Evolutionary conservation across 2,329 filamentous ascomycete species (phyloP).

Genomic region (Cytospora piceae): DNA sequence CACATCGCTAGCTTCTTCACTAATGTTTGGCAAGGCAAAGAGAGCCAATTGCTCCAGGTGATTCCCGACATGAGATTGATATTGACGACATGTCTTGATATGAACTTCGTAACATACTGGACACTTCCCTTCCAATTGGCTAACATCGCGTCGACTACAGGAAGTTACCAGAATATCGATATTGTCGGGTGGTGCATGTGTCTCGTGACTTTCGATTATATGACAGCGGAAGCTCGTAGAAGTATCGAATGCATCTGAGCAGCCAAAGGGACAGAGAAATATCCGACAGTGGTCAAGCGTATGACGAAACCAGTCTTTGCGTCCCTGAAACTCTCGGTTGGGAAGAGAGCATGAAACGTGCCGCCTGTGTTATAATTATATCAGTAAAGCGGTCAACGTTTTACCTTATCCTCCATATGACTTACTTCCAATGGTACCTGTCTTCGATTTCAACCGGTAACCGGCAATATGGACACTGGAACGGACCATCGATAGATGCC

Average conservation of each 20-base stretch:
- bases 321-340: background rate
- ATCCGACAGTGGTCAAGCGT: background rate
- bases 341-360: too few relatives aligned
- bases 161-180: background rate
- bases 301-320: background rate
- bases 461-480: slow-evolving; percentile 3
- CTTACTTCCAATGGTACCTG: background rate
- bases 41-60: slow-evolving; percentile 9
- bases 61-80: background rate
- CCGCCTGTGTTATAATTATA: too few relatives aligned
- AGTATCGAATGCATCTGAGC: background rate
- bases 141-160: background rate
- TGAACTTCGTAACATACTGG: background rate
- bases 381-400: too few relatives aligned
- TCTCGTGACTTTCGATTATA: background rate
- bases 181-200: background rate
- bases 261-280: background rate
- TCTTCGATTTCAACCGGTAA: background rate
- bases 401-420: background rate
- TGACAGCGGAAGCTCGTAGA: background rate
- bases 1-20: background rate
- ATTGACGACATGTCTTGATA: background rate
- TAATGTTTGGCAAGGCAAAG: background rate
- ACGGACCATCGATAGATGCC: background rate
- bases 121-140: background rate